Percentiles rank a stretch among this genome's conserved stretches.
Evolutionary conservation across 2,329 filamentous ascomycete species (phyloP).

Genomic region (Curvularia eragrostidis): DNA sequence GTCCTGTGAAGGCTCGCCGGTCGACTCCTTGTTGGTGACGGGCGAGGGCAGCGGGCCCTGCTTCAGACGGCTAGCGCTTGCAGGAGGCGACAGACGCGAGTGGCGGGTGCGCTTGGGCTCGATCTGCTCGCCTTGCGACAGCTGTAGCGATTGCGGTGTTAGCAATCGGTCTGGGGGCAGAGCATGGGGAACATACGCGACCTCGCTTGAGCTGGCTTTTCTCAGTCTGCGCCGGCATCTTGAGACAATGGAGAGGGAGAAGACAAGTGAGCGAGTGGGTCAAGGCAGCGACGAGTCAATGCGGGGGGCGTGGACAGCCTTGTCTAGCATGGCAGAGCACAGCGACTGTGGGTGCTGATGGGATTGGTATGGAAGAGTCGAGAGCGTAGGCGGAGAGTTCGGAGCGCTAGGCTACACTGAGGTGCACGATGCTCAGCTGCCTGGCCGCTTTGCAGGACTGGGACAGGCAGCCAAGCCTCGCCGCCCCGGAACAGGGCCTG

Average conservation of each 20-base stretch:
- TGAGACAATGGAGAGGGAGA: not conserved
- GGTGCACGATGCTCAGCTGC: conserved; percentile 18
- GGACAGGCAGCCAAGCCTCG: conserved; percentile 28
- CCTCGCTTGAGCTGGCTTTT: conserved; percentile 86
- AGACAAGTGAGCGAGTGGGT: conserved; percentile 16
- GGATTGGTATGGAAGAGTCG: conserved; percentile 15
- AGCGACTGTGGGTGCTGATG: conserved; percentile 8
- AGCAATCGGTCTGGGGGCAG: conserved; percentile 15
- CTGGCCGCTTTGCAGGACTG: conserved; percentile 18
- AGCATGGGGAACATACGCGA: conserved; percentile 63
- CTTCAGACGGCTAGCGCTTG: conserved; percentile 58
- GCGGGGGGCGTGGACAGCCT: conserved; percentile 26
- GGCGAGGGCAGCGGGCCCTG: conserved; percentile 76
- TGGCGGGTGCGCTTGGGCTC: conserved; percentile 85
- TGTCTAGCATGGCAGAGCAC: conserved; percentile 31
- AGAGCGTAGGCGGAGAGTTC: conserved; percentile 19
- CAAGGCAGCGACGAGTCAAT: conserved; percentile 29
- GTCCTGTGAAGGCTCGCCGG: conserved; percentile 59
- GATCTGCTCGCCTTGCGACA: conserved; percentile 67
- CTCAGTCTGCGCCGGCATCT: conserved; percentile 67
- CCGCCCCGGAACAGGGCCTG: conserved; percentile 9
- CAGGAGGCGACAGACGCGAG: conserved; percentile 63
- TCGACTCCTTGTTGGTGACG: conserved; percentile 72
- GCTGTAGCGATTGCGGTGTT: conserved; percentile 56
- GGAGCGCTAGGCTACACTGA: conserved; percentile 23